These are phyloP conservation scores for Sherardia arvensis DNA, from an alignment of 257 asterid species.

Conservation along the genomic window DNA sequence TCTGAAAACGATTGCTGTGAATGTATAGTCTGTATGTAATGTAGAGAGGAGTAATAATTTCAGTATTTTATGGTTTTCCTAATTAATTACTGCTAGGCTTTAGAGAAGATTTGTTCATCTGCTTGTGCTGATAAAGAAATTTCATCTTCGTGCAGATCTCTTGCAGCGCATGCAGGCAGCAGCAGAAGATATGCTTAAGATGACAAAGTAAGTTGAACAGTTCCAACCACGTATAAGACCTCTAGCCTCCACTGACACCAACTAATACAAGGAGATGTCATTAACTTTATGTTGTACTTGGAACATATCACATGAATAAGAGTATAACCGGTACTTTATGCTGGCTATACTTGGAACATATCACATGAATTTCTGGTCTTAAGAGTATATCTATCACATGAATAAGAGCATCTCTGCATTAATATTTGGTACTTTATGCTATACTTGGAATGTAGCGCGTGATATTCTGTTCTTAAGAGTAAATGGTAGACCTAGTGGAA, in stretches of 20 bases:
- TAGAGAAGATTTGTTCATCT: not conserved
- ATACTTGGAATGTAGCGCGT: too few relatives aligned
- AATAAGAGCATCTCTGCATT: too few relatives aligned
- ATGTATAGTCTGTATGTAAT: not conserved
- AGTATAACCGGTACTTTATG: not conserved
- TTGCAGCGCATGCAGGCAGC: slow-evolving; percentile 66
- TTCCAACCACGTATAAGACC: slow-evolving; percentile 8
- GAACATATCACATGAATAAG: not conserved
- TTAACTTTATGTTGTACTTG: not conserved
- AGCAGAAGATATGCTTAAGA: slow-evolving; percentile 73
- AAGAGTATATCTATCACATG: too few relatives aligned
- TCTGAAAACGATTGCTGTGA: not conserved
- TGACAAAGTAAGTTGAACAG: slow-evolving; percentile 43
- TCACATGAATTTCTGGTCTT: not conserved
- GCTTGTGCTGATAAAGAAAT: not conserved
- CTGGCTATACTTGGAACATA: too few relatives aligned
- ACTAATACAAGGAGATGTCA: not conserved
- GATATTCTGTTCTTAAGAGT: not conserved
- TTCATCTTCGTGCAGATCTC: slow-evolving; percentile 35
- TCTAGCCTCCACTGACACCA: not conserved
- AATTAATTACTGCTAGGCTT: not conserved
- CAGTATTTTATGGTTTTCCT: not conserved
- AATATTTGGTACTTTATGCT: too few relatives aligned
- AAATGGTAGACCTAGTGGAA: not conserved
- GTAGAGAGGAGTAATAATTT: not conserved